A percentile compares a stretch with the other conserved stretches of the same genome.
phyloP scores from a whole-genome alignment of 345 rosid species.

The Turritis glabra region DNA sequence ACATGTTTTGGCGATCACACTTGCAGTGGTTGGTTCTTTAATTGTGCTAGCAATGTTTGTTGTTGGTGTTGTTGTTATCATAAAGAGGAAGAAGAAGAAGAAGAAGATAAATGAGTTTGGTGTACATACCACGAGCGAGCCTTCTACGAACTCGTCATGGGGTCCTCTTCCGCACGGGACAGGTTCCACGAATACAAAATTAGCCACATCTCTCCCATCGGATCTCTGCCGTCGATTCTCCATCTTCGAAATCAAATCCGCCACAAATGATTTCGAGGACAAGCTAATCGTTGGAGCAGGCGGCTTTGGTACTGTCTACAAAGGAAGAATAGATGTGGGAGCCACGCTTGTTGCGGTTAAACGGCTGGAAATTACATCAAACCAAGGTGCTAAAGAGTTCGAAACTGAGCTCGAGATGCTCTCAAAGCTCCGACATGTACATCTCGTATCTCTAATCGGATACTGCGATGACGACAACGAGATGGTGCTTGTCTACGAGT shows the following conservation, averaged over 20 bases:
- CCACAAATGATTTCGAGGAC: constrained; percentile 43
- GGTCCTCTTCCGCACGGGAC: not conserved
- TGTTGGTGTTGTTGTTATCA: not conserved
- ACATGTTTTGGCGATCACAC: not conserved
- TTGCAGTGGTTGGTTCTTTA: constrained; percentile 23
- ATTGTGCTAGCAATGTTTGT: not conserved
- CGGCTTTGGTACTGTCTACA: constrained; percentile 48
- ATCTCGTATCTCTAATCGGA: constrained; percentile 46
- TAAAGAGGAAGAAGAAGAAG: not conserved
- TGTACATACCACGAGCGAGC: constrained; percentile 48
- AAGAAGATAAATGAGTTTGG: not conserved
- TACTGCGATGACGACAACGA: constrained; percentile 40
- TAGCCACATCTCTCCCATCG: constrained; percentile 25
- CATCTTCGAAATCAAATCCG: constrained; percentile 35
- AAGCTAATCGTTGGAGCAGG: constrained; percentile 39
- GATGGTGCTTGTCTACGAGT: constrained; percentile 48
- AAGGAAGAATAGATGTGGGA: constrained; percentile 40
- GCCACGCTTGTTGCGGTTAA: constrained; percentile 41
- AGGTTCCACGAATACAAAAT: constrained; percentile 31
- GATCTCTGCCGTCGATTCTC: constrained; percentile 43
- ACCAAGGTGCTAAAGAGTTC: constrained; percentile 45
- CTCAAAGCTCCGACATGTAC: constrained; percentile 41
- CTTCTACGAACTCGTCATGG: constrained; percentile 22
- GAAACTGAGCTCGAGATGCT: constrained; percentile 48
- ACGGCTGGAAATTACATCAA: constrained; percentile 33